Evolutionary conservation across 1,139 yeast species (phyloP).

Genomic region (Pichia sp.): DNA sequence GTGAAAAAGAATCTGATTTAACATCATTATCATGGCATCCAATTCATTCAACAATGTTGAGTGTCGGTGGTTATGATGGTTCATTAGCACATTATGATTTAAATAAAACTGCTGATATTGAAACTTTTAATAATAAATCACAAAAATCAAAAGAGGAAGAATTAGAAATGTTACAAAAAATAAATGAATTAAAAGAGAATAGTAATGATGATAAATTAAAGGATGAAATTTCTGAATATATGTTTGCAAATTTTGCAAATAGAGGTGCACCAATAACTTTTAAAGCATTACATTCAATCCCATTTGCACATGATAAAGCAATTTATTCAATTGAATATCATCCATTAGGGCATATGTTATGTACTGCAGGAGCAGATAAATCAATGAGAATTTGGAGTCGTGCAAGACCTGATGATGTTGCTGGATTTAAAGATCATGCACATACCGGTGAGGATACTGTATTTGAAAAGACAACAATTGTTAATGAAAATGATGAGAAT

Average conservation of each 20-base stretch:
- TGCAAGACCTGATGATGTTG: constrained; percentile 84
- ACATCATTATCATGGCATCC: constrained; percentile 94
- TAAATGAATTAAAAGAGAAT: neutral
- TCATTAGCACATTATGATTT: constrained; percentile 72
- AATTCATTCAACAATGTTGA: constrained; percentile 66
- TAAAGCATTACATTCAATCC: constrained; percentile 61
- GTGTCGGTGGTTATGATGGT: constrained; percentile 90
- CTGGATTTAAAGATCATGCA: constrained; percentile 75
- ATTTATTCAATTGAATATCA: constrained; percentile 87
- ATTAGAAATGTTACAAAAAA: neutral
- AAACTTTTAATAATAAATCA: constrained; percentile 1
- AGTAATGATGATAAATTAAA: neutral
- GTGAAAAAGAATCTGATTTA: constrained; percentile 76
- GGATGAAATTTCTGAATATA: constrained; percentile 3
- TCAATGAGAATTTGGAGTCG: constrained; percentile 95
- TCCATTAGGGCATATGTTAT: constrained; percentile 86
- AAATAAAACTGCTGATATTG: constrained; percentile 37
- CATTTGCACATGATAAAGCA: constrained; percentile 92
- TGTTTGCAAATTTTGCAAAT: constrained; percentile 1
- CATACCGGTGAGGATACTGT: constrained; percentile 33
- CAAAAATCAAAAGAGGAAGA: neutral
- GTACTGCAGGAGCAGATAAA: constrained; percentile 91
- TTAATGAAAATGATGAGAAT: neutral
- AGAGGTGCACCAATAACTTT: constrained; percentile 24
- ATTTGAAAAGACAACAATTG: neutral